Evolutionary conservation across 257 asterid species (phyloP).

Genomic region (Salvia rosmarinus): DNA sequence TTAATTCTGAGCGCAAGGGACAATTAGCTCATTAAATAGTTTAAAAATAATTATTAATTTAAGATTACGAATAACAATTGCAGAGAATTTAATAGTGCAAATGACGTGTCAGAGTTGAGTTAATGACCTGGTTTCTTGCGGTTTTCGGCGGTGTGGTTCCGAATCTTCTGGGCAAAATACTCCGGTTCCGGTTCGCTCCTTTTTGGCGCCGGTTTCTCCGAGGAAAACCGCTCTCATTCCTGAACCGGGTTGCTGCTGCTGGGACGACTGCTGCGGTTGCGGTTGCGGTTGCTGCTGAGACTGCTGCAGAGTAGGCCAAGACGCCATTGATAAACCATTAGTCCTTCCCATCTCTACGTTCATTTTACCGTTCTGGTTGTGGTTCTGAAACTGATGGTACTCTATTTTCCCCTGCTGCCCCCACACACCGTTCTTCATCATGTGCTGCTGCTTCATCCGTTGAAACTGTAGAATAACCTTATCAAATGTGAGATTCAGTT

Average conservation of each 20-base stretch:
- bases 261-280: constrained; percentile 28
- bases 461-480: constrained; percentile 40
- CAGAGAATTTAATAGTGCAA: neutral
- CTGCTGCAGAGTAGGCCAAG: constrained; percentile 65
- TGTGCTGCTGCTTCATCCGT: constrained; percentile 48
- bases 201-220: constrained; percentile 55
- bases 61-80: neutral
- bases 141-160: constrained; percentile 41
- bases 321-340: constrained; percentile 36
- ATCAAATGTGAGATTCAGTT: neutral
- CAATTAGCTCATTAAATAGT: neutral
- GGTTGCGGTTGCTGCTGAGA: constrained; percentile 38
- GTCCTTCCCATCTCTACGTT: constrained; percentile 23
- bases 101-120: neutral
- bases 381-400: constrained; percentile 41
- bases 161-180: constrained; percentile 73
- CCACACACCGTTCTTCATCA: constrained; percentile 40
- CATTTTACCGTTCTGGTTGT: constrained; percentile 34
- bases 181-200: constrained; percentile 82
- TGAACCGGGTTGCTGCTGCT: constrained; percentile 44
- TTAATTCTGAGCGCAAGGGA: neutral
- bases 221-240: constrained; percentile 67
- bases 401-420: constrained; percentile 38
- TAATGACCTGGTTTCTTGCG: constrained; percentile 59
- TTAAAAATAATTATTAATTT: neutral